These are phyloP conservation scores for Pythium vanterpoolii DNA, from an alignment of 352 stramenopile genomes.

Conservation along the genomic window DNA sequence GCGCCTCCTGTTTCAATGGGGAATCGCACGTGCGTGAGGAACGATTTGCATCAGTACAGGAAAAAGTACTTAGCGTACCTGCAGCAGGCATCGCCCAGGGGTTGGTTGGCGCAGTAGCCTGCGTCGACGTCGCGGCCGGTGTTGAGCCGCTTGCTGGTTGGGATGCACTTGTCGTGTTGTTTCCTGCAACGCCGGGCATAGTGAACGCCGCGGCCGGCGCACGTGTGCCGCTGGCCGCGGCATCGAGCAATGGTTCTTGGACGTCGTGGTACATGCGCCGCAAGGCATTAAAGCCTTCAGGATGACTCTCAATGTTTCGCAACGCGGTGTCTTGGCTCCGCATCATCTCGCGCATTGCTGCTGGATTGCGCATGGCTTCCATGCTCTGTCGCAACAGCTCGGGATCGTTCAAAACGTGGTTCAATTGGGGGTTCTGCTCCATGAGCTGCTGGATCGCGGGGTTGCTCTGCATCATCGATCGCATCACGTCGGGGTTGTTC, in stretches of 20 bases:
- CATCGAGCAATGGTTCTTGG: constrained; percentile 96
- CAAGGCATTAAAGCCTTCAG: constrained; percentile 96
- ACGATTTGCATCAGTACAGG: neutral
- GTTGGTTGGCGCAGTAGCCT: constrained; percentile 32
- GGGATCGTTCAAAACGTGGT: constrained; percentile 95
- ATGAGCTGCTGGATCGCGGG: constrained; percentile 94
- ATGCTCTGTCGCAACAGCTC: constrained; percentile 94
- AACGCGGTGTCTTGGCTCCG: constrained; percentile 96
- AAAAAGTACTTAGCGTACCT: constrained; percentile 1
- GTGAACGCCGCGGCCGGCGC: constrained; percentile 68
- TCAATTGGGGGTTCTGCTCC: constrained; percentile 95
- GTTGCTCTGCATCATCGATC: constrained; percentile 94
- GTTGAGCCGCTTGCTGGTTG: neutral
- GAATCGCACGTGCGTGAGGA: neutral
- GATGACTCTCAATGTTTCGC: constrained; percentile 96
- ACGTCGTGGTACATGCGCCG: constrained; percentile 93
- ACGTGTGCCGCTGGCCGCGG: constrained; percentile 49
- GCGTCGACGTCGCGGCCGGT: constrained; percentile 21
- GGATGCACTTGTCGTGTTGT: constrained; percentile 15
- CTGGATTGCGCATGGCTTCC: constrained; percentile 97
- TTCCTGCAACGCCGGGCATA: constrained; percentile 76
- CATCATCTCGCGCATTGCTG: constrained; percentile 96
- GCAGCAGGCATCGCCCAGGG: constrained; percentile 41
- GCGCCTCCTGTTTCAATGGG: constrained; percentile 15
- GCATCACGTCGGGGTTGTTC: constrained; percentile 96